Base-by-base conservation (phyloP, 257 asterid genomes). In the Solanum piurae region DNA sequence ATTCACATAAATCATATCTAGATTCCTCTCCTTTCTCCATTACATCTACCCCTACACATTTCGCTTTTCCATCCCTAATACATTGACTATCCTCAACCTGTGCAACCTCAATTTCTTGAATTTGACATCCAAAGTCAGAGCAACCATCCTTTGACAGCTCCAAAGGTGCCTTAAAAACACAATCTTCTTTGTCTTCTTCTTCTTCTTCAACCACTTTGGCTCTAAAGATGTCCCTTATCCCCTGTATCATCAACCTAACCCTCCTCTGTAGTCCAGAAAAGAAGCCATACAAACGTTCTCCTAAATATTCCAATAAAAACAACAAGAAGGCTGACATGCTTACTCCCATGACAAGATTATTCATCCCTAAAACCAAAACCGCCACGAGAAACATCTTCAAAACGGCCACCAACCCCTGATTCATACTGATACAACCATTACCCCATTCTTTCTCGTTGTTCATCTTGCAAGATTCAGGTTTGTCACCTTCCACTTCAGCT, bases 251-350 rank as follows among this genome's bases (percentile, higher is more conserved):
- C 83, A 64, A 84, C 21, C 44, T 55, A 40, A 90, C 85, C 72
- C 85, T 80, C 82, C 74, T 55, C 52, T 86, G 89, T 4, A 79
- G 42, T 66, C 83, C 87, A 4, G 79, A 73, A 90, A 85, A 90
- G 0, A 77, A 75, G n/a, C 46, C 60, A 75, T 71, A 27, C 31
- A 82, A 42, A 40, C 84, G 87, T 85, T 90, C 91, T 71, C 92
- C 94, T 8, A 88, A 87, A 86, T 58, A 93, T 75, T 96, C 99
- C 40, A 94, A 80, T 86, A 94, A 88, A 64, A 94, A 87, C 74
- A 96, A 85, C 84, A 93, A 66, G 86, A 93, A 92, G 1, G 99
- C 96, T 25, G 98, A 94, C 88, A 95, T 29, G 12, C 98, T 95
- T 85, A 96, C 86, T 87, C 95, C 98, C 3, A 94, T 83, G 0